Evolutionary conservation across 106 monocot species (phyloP), one percentile per base, ranked within the genome.

Genomic region (Narthecium ossifragum): DNA sequence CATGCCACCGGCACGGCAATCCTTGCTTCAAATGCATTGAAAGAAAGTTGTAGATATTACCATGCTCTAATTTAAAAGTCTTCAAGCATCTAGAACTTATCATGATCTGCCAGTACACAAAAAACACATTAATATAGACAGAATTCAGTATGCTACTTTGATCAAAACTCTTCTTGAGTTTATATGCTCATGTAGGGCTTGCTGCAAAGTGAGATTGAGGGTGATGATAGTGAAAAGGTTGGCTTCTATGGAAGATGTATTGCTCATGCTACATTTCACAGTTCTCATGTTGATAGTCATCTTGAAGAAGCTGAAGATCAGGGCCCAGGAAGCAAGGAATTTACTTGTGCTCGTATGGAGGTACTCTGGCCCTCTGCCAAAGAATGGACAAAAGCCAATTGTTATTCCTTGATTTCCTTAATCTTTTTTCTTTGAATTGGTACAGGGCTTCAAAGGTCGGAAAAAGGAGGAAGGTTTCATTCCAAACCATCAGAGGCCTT

Each of bases 141-240:
- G n/a, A n/a, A n/a, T n/a, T n/a, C n/a, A n/a, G n/a, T n/a, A n/a
- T n/a, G n/a, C n/a, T n/a, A n/a, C n/a, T n/a, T n/a, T n/a, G n/a
- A n/a, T n/a, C n/a, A n/a, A n/a, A n/a, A n/a, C n/a, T n/a, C n/a
- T n/a, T n/a, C n/a, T n/a, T n/a, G n/a, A n/a, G n/a, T n/a, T n/a
- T n/a, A n/a, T n/a, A n/a, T n/a, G n/a, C n/a, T 70, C 61, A 57
- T 63, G n/a, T 60, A 96, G 94, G 94, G 90, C 45, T 74, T 86
- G 31, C 40, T 96, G 58, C 90, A 96, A 86, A 96, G 90, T 67
- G 94, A 96, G 63, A 54, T 66, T 36, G 94, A 90, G 86, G 89
- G 83, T 28, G 61, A 71, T 55, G 70, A 93, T 64, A 51, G 75
- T 68, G 88, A 93, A 52, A 93, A 67, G 21, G 82, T 93, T 36